Evolutionary conservation across 805 yeast species (phyloP), one percentile per base, ranked within the genome.

Genomic region (Suhomyces canberraensis): DNA sequence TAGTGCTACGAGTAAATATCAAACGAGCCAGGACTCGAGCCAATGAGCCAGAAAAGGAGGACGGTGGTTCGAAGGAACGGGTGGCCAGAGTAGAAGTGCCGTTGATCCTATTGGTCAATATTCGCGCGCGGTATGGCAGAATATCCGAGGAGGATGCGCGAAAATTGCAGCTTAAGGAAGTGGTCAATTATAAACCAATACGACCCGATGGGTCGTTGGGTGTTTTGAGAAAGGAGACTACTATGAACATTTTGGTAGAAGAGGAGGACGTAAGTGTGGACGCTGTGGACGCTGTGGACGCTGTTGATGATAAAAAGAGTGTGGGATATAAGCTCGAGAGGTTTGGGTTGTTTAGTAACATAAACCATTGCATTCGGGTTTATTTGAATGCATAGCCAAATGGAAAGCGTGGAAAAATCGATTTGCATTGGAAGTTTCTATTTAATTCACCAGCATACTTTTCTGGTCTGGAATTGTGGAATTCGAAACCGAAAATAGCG

Each of bases 281-380:
- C 14, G 28, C 21, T 7, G 14, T 15, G n/a, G 27, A 16, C 11
- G 16, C 27, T 2, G 21, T 19, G 19, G 42, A 38, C 14, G 28
- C 21, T 7, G 14, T 15, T 19, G 39, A 22, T 17, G 34, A 32
- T n/a, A 45, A 45, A 30, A 45, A 45, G 31, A 29, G 16, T 20
- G 19, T 38, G 8, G 38, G 29, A 25, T 45, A 39, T 30, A 35
- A 31, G 17, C 14, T 45, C n/a, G 33, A 31, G 17, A 18, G 29
- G 18, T 16, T 33, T 11, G 31, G 29, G 3, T n/a, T 45, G 7
- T 36, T 41, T 17, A 44, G 41, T 8, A 42, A 37, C 8, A 19
- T 39, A 15, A 29, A 30, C 17, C 35, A 31, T 16, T 39, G 44
- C 19, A 29, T 39, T 8, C 31, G 34, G 28, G 27, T 45, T 8